Evolutionary conservation across 768 basidiomycete genomes (phyloP).

Genomic region (Psilocybe tampanensis): DNA sequence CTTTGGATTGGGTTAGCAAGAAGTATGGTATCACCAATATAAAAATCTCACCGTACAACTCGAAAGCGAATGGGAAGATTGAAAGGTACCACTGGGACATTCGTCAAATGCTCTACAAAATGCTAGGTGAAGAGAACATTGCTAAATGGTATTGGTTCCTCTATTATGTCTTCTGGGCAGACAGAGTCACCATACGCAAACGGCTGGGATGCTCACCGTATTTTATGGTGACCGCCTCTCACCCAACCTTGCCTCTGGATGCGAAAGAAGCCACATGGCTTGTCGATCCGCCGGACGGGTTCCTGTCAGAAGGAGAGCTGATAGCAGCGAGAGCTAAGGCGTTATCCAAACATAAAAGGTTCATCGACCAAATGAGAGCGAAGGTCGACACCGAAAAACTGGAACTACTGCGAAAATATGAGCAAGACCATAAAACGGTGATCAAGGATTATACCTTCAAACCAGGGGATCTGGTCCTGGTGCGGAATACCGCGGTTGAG

Average conservation of each 20-base stretch:
- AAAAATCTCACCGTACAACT: too few species aligned
- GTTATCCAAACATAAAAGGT: slow-evolving; percentile 16
- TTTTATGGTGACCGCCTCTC: slow-evolving; percentile 27
- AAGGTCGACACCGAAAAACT: slow-evolving; percentile 5
- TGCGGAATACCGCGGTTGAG: slow-evolving; percentile 34
- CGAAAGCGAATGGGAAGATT: too few species aligned
- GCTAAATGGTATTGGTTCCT: slow-evolving; percentile 21
- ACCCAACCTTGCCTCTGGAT: slow-evolving; percentile 33
- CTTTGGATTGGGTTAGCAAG: too few species aligned
- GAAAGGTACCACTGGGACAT: too few species aligned
- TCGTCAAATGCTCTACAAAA: too few species aligned
- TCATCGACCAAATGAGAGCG: slow-evolving; percentile 16
- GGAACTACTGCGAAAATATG: background rate
- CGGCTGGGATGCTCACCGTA: slow-evolving; percentile 28
- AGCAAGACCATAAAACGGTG: slow-evolving; percentile 1
- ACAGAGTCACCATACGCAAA: slow-evolving; percentile 22
- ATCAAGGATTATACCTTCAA: slow-evolving; percentile 24
- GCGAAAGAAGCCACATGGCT: slow-evolving; percentile 32
- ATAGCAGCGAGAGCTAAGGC: background rate
- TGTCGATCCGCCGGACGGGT: slow-evolving; percentile 10
- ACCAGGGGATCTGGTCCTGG: slow-evolving; percentile 33
- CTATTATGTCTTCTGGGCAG: slow-evolving; percentile 33
- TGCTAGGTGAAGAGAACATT: background rate
- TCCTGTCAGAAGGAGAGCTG: slow-evolving; percentile 20
- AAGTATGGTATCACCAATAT: too few species aligned